A percentile compares a stretch with the other conserved stretches of the same genome.
Conservation (phyloP, 208 protist genomes). For the Leishmania guyanensis region DNA sequence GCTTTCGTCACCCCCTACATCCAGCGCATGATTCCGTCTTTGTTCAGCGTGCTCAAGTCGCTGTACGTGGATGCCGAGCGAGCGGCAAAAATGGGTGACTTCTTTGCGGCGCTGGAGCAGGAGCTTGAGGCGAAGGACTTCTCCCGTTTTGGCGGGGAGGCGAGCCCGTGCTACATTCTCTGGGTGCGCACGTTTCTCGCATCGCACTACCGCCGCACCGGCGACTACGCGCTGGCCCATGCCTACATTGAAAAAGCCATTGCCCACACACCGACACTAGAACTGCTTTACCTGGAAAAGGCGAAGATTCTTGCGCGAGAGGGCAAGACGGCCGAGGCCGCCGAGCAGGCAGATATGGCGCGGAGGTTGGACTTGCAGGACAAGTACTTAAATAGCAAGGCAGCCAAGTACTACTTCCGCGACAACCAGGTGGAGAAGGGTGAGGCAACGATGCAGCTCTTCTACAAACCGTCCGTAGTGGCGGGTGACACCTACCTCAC, state of each 20-base stretch:
- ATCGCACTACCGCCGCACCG: constrained; percentile 86
- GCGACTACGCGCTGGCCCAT: constrained; percentile 73
- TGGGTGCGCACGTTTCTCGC: constrained; percentile 91
- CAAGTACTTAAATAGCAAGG: constrained; percentile 95
- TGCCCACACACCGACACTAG: constrained; percentile 95
- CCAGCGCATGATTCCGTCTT: constrained; percentile 91
- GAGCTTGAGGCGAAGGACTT: constrained; percentile 67
- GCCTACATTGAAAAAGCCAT: constrained; percentile 89
- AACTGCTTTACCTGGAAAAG: constrained; percentile 94
- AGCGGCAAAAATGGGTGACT: constrained; percentile 70
- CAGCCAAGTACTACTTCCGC: constrained; percentile 92
- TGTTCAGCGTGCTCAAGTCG: constrained; percentile 93
- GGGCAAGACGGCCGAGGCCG: constrained; percentile 85
- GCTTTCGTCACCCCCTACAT: constrained; percentile 73
- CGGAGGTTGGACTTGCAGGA: constrained; percentile 95
- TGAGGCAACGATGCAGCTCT: constrained; percentile 88
- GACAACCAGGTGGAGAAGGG: constrained; percentile 84
- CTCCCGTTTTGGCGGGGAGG: constrained; percentile 62
- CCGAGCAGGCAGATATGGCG: constrained; percentile 79
- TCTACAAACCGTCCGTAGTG: constrained; percentile 73
- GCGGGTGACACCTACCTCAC: constrained; percentile 72
- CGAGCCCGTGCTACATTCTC: constrained; percentile 80
- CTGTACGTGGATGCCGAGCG: constrained; percentile 87
- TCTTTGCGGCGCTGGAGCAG: constrained; percentile 64
- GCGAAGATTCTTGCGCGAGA: constrained; percentile 80